Evolutionary conservation across 2,329 filamentous ascomycete genomes (phyloP), one percentile per base, ranked within the genome.

Genomic region (Geoglossum cookeanum): DNA sequence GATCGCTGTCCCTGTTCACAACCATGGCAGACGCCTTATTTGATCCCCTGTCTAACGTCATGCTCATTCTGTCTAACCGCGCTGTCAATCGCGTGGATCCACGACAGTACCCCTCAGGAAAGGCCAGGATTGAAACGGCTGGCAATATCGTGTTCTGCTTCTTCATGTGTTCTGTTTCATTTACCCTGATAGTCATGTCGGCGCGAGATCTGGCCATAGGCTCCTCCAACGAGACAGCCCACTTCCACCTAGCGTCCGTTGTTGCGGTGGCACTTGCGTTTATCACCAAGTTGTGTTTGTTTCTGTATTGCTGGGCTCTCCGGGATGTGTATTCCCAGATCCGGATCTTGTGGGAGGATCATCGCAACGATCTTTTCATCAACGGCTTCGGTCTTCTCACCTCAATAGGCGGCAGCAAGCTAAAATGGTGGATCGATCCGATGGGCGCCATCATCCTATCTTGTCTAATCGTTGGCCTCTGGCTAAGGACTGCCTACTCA

Each of bases 71-170:
- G 42, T 88, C 85, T 60, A 85, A 90, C 69, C 87, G 91, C 55
- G 91, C 92, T 55, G 88, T 96, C 62, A 85, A 85, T 64, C 82
- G 80, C 56, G 91, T 97, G 44, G 89, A 98, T 64, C 79, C 86
- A 1, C 80, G 83, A 55, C 84, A 85, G 52, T 98, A 94, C 67
- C 91, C 91, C 0, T 89, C 86, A 0, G 91, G 91, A 61, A 96
- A 95, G 69, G 89, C 90, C 4, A 84, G 92, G 33, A 86, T 98
- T 60, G 91, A 97, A 71, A 97, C 90, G 0, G 87, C 90, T 0
- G 92, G 92, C 56, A 98, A 97, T 66, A 96, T 97, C 62, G 81
- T 85, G 59, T 98, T 98, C 70, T 95, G 89, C 71, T 94, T 94
- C 70, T 75, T 98, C 64, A 97, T 98, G 92, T 89, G 83, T 22